Evolutionary conservation across 2,329 filamentous ascomycete species (phyloP).

Genomic region (Penicillium concentricum): DNA sequence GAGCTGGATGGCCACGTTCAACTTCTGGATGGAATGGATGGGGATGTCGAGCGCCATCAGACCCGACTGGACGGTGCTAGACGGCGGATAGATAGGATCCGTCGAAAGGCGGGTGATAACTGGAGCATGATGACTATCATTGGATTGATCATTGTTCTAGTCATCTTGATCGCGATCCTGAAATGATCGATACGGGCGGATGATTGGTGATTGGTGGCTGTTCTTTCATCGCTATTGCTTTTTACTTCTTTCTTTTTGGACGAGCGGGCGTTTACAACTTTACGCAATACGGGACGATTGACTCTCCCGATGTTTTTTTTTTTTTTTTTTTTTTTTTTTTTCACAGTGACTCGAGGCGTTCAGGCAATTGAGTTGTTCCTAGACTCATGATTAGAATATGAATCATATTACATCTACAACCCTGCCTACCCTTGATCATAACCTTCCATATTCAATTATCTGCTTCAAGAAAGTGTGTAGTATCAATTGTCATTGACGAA

Average conservation of each 20-base stretch:
- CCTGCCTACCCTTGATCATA: neutral
- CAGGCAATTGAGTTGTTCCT: neutral
- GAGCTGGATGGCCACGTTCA: conserved; percentile 89
- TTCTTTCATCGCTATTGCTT: neutral
- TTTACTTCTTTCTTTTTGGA: conserved; percentile 4
- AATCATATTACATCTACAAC: conserved; percentile 1
- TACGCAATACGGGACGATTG: neutral
- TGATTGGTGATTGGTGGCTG: neutral
- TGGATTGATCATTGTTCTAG: conserved; percentile 74
- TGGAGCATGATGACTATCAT: conserved; percentile 83
- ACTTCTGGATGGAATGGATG: conserved; percentile 86
- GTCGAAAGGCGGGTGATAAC: conserved; percentile 75
- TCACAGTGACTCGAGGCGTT: conserved; percentile 1
- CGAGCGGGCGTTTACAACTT: conserved; percentile 22
- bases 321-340: neutral
- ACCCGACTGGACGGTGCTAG: conserved; percentile 72
- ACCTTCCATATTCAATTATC: neutral
- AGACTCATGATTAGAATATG: neutral
- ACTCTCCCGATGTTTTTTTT: neutral
- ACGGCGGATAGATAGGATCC: conserved; percentile 68
- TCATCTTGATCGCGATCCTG: conserved; percentile 77
- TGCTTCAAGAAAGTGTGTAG: neutral
- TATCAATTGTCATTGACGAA: conserved; percentile 1
- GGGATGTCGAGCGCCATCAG: conserved; percentile 76
- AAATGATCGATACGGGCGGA: conserved; percentile 53